phyloP scores from a whole-genome alignment of 139 green algal genomes.

The Chlorella ohadii region DNA sequence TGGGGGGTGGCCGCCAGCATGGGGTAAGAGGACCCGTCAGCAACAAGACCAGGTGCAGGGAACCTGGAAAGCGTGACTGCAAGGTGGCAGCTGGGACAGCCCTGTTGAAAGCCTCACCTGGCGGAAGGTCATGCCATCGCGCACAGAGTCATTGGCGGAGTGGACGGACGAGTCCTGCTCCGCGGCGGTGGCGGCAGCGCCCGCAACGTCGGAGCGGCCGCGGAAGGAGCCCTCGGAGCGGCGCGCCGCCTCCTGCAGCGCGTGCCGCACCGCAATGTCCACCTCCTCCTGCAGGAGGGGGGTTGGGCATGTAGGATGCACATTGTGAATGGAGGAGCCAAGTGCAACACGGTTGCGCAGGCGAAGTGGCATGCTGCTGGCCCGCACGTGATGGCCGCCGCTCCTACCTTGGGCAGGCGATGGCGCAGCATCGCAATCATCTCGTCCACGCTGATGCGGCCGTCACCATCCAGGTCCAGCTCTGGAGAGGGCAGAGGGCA shows the following conservation, averaged over 20 bases:
- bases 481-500: background rate
- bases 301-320: too few species aligned
- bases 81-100: too few species aligned
- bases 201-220: slow-evolving; percentile 27
- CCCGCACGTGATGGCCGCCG: background rate
- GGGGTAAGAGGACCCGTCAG: too few species aligned
- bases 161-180: too few species aligned
- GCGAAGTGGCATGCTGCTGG: too few species aligned
- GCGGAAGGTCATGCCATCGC: slow-evolving; percentile 53
- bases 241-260: slow-evolving; percentile 68
- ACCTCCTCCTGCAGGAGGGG: slow-evolving; percentile 44
- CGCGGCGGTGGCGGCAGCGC: background rate
- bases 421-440: slow-evolving; percentile 66
- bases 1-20: too few species aligned
- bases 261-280: slow-evolving; percentile 76
- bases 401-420: slow-evolving; percentile 77
- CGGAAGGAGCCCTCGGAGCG: slow-evolving; percentile 36
- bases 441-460: slow-evolving; percentile 52
- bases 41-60: too few species aligned
- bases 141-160: slow-evolving; percentile 35
- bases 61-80: too few species aligned
- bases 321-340: too few species aligned
- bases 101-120: background rate
- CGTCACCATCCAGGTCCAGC: slow-evolving; percentile 48
- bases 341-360: too few species aligned